Conservation (phyloP, 352 stramenopile species). For the Pythium dissimile region DNA sequence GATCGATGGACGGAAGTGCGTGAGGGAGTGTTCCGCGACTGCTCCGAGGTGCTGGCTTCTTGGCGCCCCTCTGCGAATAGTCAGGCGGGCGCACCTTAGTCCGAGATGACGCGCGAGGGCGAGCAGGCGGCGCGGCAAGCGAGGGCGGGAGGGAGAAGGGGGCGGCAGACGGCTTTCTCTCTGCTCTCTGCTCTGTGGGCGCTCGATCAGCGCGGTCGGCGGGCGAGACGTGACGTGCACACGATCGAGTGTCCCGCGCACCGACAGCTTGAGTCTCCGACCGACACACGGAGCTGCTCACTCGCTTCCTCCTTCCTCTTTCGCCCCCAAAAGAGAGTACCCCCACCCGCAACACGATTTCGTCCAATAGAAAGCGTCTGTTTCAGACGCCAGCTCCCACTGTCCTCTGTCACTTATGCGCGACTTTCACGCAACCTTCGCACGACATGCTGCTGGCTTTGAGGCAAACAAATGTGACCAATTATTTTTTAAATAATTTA, state of each 20-base stretch:
- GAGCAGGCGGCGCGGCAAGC: background rate
- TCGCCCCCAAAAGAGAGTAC: background rate
- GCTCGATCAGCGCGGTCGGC: too few relatives aligned
- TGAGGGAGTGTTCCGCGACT: slow-evolving; percentile 4
- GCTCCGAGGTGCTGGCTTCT: background rate
- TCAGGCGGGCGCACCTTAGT: background rate
- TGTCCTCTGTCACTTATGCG: slow-evolving; percentile 30
- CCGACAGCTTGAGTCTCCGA: slow-evolving; percentile 1
- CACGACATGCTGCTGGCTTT: background rate
- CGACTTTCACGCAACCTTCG: slow-evolving; percentile 23
- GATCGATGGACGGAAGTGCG: slow-evolving; percentile 17
- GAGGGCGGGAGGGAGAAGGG: too few relatives aligned
- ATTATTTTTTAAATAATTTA: too few relatives aligned
- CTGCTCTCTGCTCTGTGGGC: background rate
- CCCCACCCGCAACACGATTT: slow-evolving; percentile 13
- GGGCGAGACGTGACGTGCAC: slow-evolving; percentile 7
- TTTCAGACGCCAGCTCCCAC: slow-evolving; percentile 1
- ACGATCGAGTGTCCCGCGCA: slow-evolving; percentile 1
- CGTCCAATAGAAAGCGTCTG: slow-evolving; percentile 14
- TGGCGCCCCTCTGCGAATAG: background rate
- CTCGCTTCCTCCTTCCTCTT: slow-evolving; percentile 3
- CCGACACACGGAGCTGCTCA: background rate
- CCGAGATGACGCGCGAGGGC: background rate
- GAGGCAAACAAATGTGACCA: too few relatives aligned
- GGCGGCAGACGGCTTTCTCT: too few relatives aligned